Base-by-base conservation (phyloP, 805 yeast species). In the Henningerozyma blattae region DNA sequence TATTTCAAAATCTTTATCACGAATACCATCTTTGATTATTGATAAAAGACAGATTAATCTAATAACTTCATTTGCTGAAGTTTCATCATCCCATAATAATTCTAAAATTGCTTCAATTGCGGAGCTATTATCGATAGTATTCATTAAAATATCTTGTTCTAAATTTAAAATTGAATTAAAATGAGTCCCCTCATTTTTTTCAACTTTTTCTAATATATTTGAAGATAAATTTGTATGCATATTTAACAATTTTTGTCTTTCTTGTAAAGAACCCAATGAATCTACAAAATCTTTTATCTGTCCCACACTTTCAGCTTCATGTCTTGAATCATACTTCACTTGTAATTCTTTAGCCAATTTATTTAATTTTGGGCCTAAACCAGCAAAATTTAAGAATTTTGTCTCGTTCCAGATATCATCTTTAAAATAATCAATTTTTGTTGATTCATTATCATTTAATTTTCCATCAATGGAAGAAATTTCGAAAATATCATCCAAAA, bases 151-250 rank as follows among this genome's bases (percentile, higher is more conserved):
- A 33, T 79, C 84, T 52, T 84, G 87, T 48, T 81, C 84, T 26
- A 80, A 59, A 35, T 70, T 75, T 14, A 80, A 53, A 37, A 68
- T 64, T 9, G 59, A 55, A 37, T 69, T 70, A 47, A 70, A 58
- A 14, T 47, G 44, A 12, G 50, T 43, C 6, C 39, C 30, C 13
- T 40, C 41, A 18, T 45, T 43, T 10, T 46, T 50, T 25, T 55
- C 61, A 3, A 76, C 71, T 25, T 59, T 56, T 10, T 59, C 50
- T 46, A 83, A 58, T 1, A 83, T 64, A 22, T 60, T 61, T 45
- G 84, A 91, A 8, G 89, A 80, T n/a, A 86, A 54, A 4, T 58
- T 58, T 0, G 95, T 83, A 50, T 84, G 94, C 36, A 72, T 69
- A 41, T 79, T 72, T 19, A 91, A 68, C 43, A 72, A 61, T 27